A percentile compares a stretch with the other conserved stretches of the same genome.
These are phyloP conservation scores for Plasmopara muralis DNA, from an alignment of 352 stramenopile species.

Conservation along the genomic window DNA sequence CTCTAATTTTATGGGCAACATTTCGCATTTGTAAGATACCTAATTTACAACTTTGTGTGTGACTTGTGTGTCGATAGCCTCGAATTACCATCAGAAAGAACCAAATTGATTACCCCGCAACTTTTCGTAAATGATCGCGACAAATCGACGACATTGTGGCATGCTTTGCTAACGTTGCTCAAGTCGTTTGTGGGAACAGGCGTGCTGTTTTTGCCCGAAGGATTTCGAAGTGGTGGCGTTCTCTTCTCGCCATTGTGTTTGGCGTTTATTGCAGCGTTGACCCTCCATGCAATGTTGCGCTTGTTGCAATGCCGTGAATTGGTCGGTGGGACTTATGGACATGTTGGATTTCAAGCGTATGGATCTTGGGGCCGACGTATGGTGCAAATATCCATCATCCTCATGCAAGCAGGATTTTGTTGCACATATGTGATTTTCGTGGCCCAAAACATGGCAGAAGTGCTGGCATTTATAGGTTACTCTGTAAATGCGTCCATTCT, in stretches of 20 bases:
- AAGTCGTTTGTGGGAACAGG: slow-evolving; percentile 80
- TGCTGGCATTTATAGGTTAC: slow-evolving; percentile 50
- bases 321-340: slow-evolving; percentile 70
- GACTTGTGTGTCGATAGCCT: slow-evolving; percentile 18
- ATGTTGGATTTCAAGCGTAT: slow-evolving; percentile 63
- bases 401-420: slow-evolving; percentile 82
- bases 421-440: slow-evolving; percentile 84
- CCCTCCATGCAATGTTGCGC: slow-evolving; percentile 69
- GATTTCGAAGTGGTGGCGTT: slow-evolving; percentile 64
- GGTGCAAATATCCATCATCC: slow-evolving; percentile 77
- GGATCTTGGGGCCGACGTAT: slow-evolving; percentile 60
- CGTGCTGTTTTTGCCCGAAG: slow-evolving; percentile 72
- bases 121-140: slow-evolving; percentile 29
- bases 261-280: slow-evolving; percentile 52
- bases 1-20: neutral
- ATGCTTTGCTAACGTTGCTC: slow-evolving; percentile 67
- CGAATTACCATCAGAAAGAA: slow-evolving; percentile 27
- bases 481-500: slow-evolving; percentile 41
- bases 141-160: slow-evolving; percentile 76
- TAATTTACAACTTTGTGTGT: slow-evolving; percentile 7
- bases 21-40: slow-evolving; percentile 5
- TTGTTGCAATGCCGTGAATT: slow-evolving; percentile 62
- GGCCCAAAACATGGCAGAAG: slow-evolving; percentile 68
- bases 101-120: slow-evolving; percentile 19
- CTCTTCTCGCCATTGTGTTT: slow-evolving; percentile 70